phyloP scores from a whole-genome alignment of 1,284 basidiomycete species.

The Phellinidium pouzarii region DNA sequence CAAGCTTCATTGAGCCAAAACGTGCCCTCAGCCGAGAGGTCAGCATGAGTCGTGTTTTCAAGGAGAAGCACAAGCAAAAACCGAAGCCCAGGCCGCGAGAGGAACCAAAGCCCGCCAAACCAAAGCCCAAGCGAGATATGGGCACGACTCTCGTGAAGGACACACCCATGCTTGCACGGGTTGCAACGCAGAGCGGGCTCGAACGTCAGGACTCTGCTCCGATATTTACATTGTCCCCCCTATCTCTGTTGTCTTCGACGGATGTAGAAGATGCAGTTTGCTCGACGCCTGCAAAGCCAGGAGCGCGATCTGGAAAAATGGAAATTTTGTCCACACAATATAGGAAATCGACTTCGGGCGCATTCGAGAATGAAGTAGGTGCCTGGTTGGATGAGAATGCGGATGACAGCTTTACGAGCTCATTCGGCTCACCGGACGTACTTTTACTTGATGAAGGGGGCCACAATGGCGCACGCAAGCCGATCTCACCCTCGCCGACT shows the following conservation, averaged over 20 bases:
- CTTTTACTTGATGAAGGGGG: background rate
- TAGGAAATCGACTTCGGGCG: background rate
- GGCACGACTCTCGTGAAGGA: background rate
- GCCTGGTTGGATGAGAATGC: conserved; percentile 13
- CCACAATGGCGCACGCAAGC: background rate
- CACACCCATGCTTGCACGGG: conserved; percentile 10
- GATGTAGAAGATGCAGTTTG: too few relatives aligned
- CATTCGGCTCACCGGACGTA: conserved; percentile 14
- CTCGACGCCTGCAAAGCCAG: too few relatives aligned
- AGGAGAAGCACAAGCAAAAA: conserved; percentile 25
- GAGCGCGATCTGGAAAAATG: too few relatives aligned
- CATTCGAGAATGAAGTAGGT: background rate
- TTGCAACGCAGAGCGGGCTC: background rate
- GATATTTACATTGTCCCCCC: too few relatives aligned
- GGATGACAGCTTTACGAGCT: conserved; percentile 15
- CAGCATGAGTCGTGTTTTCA: conserved; percentile 67
- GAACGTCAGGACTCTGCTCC: background rate
- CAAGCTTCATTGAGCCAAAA: conserved; percentile 33
- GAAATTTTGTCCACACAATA: too few relatives aligned
- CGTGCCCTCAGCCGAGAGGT: conserved; percentile 54
- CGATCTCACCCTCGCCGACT: background rate
- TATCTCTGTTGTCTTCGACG: too few relatives aligned
- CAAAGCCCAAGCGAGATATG: background rate
- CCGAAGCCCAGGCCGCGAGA: background rate
- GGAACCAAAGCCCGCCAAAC: background rate